Evolutionary conservation across 2,329 filamentous ascomycete genomes (phyloP).

Genomic region (Seiridium cupressi): DNA sequence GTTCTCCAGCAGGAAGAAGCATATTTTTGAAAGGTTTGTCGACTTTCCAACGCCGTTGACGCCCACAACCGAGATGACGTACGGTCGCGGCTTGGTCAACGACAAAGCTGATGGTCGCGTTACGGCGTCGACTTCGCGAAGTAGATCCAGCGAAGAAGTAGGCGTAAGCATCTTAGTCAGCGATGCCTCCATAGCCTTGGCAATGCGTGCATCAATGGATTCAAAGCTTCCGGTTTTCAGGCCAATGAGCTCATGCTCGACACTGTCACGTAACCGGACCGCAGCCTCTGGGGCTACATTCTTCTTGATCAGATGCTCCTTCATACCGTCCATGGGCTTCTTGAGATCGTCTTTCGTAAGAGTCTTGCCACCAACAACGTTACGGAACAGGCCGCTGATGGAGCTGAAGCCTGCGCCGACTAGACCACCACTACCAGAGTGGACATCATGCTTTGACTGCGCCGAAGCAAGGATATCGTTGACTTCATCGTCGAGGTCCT

Average conservation of each 20-base stretch:
- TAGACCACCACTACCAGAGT: constrained; percentile 58
- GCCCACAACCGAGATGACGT: constrained; percentile 96
- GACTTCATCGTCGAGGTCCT: constrained; percentile 90
- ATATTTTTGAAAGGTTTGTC: constrained; percentile 96
- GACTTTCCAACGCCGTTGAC: constrained; percentile 99
- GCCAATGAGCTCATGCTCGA: constrained; percentile 85
- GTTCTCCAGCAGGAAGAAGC: constrained; percentile 96
- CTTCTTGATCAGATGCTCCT: constrained; percentile 90
- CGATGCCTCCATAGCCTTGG: constrained; percentile 85
- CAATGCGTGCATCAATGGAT: constrained; percentile 79
- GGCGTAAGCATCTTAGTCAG: constrained; percentile 94
- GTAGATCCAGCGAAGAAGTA: constrained; percentile 88
- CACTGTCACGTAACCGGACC: constrained; percentile 83
- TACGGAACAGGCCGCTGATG: constrained; percentile 86
- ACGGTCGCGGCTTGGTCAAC: constrained; percentile 69
- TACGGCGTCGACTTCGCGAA: constrained; percentile 86
- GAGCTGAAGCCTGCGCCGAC: constrained; percentile 78
- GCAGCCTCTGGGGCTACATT: constrained; percentile 96
- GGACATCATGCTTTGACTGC: constrained; percentile 55
- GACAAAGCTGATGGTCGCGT: constrained; percentile 64
- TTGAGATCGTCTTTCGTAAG: constrained; percentile 85
- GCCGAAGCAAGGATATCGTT: constrained; percentile 82
- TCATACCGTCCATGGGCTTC: constrained; percentile 93
- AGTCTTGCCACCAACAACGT: constrained; percentile 91
- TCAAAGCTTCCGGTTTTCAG: constrained; percentile 93